phyloP scores from a whole-genome alignment of 2,329 filamentous ascomycete genomes.

The Aspergillus candidus region DNA sequence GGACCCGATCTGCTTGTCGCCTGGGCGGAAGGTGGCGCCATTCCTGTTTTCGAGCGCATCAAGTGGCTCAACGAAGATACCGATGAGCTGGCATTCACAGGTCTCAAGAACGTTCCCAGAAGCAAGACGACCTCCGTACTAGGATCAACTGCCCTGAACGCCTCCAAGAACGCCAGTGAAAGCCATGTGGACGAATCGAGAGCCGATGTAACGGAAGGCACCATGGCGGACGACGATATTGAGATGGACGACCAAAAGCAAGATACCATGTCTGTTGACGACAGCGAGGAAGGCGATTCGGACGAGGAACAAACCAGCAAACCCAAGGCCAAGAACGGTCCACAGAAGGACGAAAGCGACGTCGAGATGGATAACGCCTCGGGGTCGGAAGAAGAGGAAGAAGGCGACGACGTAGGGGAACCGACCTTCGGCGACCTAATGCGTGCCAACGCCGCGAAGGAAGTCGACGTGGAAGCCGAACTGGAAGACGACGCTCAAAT shows the following conservation, averaged over 20 bases:
- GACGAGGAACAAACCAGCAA: slow-evolving; percentile 17
- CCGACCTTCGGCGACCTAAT: slow-evolving; percentile 86
- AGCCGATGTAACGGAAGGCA: slow-evolving; percentile 47
- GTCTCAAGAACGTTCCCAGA: slow-evolving; percentile 40
- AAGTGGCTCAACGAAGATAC: slow-evolving; percentile 42
- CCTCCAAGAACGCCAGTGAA: slow-evolving; percentile 45
- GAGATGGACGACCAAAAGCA: slow-evolving; percentile 38
- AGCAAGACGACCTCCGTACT: slow-evolving; percentile 39
- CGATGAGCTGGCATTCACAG: slow-evolving; percentile 40
- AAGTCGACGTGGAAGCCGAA: slow-evolving; percentile 63
- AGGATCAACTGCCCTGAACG: slow-evolving; percentile 47
- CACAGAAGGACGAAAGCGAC: slow-evolving; percentile 17
- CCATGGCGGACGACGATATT: slow-evolving; percentile 40
- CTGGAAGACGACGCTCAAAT: slow-evolving; percentile 41
- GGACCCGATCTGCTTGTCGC: slow-evolving; percentile 43
- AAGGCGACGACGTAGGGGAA: slow-evolving; percentile 42
- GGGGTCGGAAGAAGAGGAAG: slow-evolving; percentile 29
- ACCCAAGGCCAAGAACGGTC: slow-evolving; percentile 12
- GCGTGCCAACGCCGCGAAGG: slow-evolving; percentile 60
- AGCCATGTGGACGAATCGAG: slow-evolving; percentile 53
- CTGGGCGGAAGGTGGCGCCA: slow-evolving; percentile 46
- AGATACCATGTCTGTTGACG: slow-evolving; percentile 26
- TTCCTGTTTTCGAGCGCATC: slow-evolving; percentile 45
- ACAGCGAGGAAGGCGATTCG: slow-evolving; percentile 17
- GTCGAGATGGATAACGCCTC: slow-evolving; percentile 29